Percentiles rank a stretch among this genome's conserved stretches.
Evolutionary conservation across 1,284 basidiomycete species (phyloP).

Genomic region (Ceratobasidium sp.): DNA sequence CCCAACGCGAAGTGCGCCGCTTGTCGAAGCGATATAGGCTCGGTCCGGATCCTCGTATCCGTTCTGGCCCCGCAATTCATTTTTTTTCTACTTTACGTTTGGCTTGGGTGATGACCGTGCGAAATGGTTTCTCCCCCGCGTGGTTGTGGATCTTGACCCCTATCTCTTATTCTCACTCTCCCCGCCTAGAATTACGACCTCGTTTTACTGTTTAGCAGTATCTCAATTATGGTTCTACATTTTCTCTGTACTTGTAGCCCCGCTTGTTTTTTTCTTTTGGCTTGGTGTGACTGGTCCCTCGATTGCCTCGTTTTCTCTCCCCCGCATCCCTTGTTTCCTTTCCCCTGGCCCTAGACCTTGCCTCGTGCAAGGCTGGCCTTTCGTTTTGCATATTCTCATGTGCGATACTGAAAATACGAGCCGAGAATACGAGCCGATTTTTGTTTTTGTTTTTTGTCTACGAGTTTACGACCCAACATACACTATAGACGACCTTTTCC

Average conservation of each 20-base stretch:
- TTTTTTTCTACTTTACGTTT: neutral
- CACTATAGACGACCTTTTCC: no score
- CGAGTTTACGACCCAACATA: no score
- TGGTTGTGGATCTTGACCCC: neutral
- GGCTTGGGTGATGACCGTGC: neutral
- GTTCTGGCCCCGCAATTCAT: neutral
- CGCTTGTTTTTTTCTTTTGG: neutral
- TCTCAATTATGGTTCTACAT: neutral
- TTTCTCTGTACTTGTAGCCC: neutral
- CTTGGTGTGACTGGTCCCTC: neutral
- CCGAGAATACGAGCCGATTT: conserved; percentile 5
- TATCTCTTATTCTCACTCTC: neutral
- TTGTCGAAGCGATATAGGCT: neutral
- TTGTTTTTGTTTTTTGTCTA: neutral
- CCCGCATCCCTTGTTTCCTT: neutral
- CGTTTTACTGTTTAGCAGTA: neutral
- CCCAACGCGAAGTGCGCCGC: neutral
- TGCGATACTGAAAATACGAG: conserved; percentile 4
- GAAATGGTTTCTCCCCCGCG: neutral
- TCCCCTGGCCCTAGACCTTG: neutral
- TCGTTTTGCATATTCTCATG: neutral
- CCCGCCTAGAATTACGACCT: neutral
- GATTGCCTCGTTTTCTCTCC: neutral
- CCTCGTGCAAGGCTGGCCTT: neutral
- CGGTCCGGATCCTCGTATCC: neutral